Evolutionary conservation across 2,329 filamentous ascomycete genomes (phyloP), one percentile per base, ranked within the genome.

Genomic region (Epicoccum nigrum): DNA sequence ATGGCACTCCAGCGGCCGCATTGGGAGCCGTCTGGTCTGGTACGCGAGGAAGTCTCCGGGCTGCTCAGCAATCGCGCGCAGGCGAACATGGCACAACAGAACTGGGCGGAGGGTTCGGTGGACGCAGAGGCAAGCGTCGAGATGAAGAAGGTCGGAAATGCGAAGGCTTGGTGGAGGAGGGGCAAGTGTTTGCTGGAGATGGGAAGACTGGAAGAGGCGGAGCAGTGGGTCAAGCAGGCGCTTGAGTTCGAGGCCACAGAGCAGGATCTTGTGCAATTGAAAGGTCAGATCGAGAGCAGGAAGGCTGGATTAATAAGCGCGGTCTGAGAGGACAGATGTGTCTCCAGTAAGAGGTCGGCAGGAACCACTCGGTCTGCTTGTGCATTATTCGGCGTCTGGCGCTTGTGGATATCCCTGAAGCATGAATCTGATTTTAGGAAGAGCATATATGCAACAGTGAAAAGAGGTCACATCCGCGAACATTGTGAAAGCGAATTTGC

Each of bases 151-250:
- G 83, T 87, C 33, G 92, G 88, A 31, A 97, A 99, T 73, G 86
- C 90, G 1, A 97, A 97, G 84, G 92, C 87, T 0, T 97, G 93
- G 91, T 97, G 91, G 87, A 81, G 94, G 55, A 81, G 90, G 55
- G 94, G 90, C 8, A 86, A 86, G 77, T 95, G 91, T 70, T 75
- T 97, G 69, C 76, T 88, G 60, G 94, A 99, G 84, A 97, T 97
- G 94, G 88, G 89, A 1, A 76, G 93, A 54, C 76, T 90, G 67
- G 86, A 89, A 47, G 93, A 97, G 83, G 92, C 92, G 1, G 80
- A 80, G 64, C 85, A 87, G 57, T 95, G 92, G 85, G 82, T 96
- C 32, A 82, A 81, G 59, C 82, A 84, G 68, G 92, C 85, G 0
- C 74, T 96, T 50, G 93, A 96, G 78, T 86, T 92, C 71, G 92